Base-by-base conservation (phyloP, 768 basidiomycete genomes). In the Psilocybe azurescens region DNA sequence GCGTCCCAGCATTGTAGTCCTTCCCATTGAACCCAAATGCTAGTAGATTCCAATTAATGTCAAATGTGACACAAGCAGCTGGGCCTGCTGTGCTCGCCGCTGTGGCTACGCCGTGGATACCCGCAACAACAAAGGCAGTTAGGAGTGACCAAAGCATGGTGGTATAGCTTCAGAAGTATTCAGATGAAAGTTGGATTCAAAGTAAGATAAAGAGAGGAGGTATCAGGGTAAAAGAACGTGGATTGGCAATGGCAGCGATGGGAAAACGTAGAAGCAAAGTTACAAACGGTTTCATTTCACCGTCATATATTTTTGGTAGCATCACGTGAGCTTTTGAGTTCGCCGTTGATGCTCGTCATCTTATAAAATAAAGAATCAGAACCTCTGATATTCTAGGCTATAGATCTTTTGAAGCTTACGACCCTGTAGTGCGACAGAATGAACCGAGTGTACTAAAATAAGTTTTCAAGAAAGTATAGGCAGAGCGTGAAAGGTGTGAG, bases 1-100 rank as follows among this genome's bases (percentile, higher is more conserved):
- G 86, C 3, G 85, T 77, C 11, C 94, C 93, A 53, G 91, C 88
- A 67, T 85, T 87, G 79, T 90, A 95, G 74, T 97, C 95, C 69
- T 91, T 89, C 61, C 87, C 89, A 59, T 89, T 85, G 63, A 93
- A 85, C 58, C 91, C 93, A 72, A 98, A 93, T 20, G 89, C 92
- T 56, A 93, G 86, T 56, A 98, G 83, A 74, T 96, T 94, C 87
- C 89, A 95, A 67, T 76, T 78, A 47, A 80, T 69, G 70, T 97
- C 95, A 71, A 96, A 95, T 20, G 89, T 84, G 41, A 94, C 79
- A 72, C 95, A 97, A 20, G 67, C 65, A 16, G 72, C 59, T n/a
- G 73, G 73, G n/a, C 70, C 69, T 28, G 60, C 62, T 30, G 64
- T 50, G 53, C 49, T 52, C 18, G 61, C 62, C 36, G 67, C 68